A percentile compares a stretch with the other conserved stretches of the same genome.
phyloP scores from a whole-genome alignment of 257 asterid genomes.

The Paraleonurus japonicus region DNA sequence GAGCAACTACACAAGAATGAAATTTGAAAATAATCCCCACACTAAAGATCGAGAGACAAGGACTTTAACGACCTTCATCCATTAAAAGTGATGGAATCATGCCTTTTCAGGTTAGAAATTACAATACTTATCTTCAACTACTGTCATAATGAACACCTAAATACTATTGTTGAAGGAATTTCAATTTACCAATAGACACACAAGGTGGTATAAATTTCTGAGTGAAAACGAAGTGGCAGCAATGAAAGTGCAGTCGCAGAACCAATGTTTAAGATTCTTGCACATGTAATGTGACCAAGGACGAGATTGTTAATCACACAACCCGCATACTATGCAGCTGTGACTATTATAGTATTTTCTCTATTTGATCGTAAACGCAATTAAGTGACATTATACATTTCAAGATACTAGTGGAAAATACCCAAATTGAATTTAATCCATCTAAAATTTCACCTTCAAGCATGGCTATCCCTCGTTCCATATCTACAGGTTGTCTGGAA shows the following conservation, averaged over 20 bases:
- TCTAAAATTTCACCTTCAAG: constrained; percentile 53
- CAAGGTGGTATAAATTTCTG: not conserved
- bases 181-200: not conserved
- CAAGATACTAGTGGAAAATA: not conserved
- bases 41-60: not conserved
- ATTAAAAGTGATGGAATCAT: not conserved
- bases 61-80: not conserved
- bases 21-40: not conserved
- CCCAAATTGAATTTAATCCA: not conserved
- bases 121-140: not conserved
- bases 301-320: not conserved
- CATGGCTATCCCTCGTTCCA: constrained; percentile 78
- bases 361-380: not conserved
- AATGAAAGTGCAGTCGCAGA: not conserved
- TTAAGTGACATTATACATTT: not conserved
- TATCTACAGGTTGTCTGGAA: constrained; percentile 59
- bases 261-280: not conserved
- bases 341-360: not conserved
- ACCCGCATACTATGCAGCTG: not conserved
- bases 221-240: not conserved
- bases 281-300: not conserved
- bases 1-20: not conserved
- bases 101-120: not conserved
- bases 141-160: not conserved
- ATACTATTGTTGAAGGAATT: not conserved